phyloP scores from a whole-genome alignment of 352 stramenopile species.

The Hyaloperonospora brassicae region DNA sequence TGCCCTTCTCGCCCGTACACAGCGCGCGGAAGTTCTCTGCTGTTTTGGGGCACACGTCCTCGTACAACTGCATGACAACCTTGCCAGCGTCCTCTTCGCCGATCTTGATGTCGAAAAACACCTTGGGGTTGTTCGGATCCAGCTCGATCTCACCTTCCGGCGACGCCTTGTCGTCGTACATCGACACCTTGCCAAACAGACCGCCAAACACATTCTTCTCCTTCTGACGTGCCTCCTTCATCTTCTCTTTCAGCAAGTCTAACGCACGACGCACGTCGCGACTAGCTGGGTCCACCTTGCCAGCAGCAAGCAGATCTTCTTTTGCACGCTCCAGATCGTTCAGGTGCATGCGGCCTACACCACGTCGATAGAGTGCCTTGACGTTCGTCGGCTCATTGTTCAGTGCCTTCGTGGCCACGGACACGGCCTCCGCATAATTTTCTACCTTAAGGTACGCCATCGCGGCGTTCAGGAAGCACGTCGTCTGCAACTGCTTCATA shows the following conservation, averaged over 20 bases:
- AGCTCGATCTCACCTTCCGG: conserved; percentile 52
- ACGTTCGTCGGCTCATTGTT: conserved; percentile 77
- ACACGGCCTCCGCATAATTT: conserved; percentile 85
- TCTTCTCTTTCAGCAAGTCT: conserved; percentile 70
- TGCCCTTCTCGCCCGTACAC: conserved; percentile 96
- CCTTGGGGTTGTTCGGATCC: conserved; percentile 90
- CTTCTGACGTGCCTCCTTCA: conserved; percentile 89
- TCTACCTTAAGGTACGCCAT: conserved; percentile 93
- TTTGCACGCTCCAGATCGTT: conserved; percentile 84
- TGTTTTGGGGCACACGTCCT: conserved; percentile 94
- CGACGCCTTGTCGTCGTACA: conserved; percentile 96
- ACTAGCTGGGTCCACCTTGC: conserved; percentile 75
- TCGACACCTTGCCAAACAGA: conserved; percentile 93
- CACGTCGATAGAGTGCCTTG: conserved; percentile 82
- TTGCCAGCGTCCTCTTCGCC: conserved; percentile 83
- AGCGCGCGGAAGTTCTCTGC: conserved; percentile 97
- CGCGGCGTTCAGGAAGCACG: conserved; percentile 88
- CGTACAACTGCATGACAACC: conserved; percentile 94
- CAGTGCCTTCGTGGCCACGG: conserved; percentile 65
- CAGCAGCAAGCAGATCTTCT: conserved; percentile 78
- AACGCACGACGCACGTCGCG: conserved; percentile 74
- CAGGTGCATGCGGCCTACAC: conserved; percentile 72
- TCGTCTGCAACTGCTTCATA: conserved; percentile 85
- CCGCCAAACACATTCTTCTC: conserved; percentile 95
- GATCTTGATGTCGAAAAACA: conserved; percentile 97